phyloP scores from a whole-genome alignment of 2,329 filamentous ascomycete species.

The Furcasterigmium furcatum region DNA sequence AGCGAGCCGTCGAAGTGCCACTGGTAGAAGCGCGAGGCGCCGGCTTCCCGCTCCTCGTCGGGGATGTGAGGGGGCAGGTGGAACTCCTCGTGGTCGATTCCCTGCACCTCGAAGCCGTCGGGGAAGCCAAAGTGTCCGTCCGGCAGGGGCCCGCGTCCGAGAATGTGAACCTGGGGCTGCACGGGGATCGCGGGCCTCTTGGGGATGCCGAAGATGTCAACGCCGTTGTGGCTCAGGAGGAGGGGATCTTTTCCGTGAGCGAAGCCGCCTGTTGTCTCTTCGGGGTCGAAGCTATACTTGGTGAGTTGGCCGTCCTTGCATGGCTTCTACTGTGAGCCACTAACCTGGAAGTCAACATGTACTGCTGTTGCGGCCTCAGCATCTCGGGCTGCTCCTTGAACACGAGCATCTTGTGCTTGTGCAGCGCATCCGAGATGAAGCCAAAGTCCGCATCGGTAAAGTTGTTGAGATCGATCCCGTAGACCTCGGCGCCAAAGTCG shows the following conservation, averaged over 20 bases:
- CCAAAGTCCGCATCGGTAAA: conserved; percentile 29
- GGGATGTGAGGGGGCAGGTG: conserved; percentile 31
- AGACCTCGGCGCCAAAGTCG: conserved; percentile 30
- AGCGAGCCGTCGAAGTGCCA: conserved; percentile 46
- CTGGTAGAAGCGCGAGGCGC: conserved; percentile 40
- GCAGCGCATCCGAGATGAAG: conserved; percentile 33
- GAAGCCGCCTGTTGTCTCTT: conserved; percentile 28
- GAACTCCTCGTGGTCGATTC: conserved; percentile 34
- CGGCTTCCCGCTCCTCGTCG: conserved; percentile 25
- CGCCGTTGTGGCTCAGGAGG: conserved; percentile 19
- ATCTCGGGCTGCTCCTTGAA: conserved; percentile 37
- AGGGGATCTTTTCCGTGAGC: conserved; percentile 31
- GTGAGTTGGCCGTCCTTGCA: too few species aligned
- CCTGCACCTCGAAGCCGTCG: conserved; percentile 31
- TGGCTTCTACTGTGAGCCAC: conserved; percentile 7
- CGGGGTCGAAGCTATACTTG: neutral
- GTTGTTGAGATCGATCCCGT: conserved; percentile 31
- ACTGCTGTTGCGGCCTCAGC: conserved; percentile 36
- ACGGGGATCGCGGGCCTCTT: conserved; percentile 35
- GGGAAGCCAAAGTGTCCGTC: conserved; percentile 38
- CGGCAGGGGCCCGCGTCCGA: conserved; percentile 28
- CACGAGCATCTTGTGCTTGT: conserved; percentile 39
- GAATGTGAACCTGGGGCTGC: conserved; percentile 32
- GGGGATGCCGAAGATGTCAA: conserved; percentile 34
- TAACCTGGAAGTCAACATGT: conserved; percentile 22